phyloP scores from a whole-genome alignment of 2,329 filamentous ascomycete genomes.

The Rhynchosporium agropyri region DNA sequence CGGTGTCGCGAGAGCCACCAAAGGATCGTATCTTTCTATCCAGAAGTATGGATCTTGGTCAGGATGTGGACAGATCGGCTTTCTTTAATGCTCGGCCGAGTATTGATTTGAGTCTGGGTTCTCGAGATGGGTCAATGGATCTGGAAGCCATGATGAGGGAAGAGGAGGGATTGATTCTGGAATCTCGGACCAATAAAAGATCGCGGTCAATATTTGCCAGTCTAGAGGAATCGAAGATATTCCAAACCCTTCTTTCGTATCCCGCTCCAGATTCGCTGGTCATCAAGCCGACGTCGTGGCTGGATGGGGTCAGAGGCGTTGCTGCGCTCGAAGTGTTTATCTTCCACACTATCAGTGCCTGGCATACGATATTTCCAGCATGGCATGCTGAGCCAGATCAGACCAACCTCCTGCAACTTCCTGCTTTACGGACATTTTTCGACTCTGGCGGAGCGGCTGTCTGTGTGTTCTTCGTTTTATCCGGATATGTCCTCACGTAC shows the following conservation, averaged over 20 bases:
- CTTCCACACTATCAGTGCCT: constrained; percentile 48
- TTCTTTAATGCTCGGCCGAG: constrained; percentile 13
- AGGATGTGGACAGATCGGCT: background rate
- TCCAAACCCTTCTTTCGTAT: constrained; percentile 32
- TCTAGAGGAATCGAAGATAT: constrained; percentile 13
- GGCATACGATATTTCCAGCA: constrained; percentile 31
- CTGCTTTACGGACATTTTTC: constrained; percentile 48
- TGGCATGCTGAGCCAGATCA: constrained; percentile 42
- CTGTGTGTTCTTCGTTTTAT: constrained; percentile 53
- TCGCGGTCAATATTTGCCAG: constrained; percentile 10
- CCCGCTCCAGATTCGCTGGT: constrained; percentile 29
- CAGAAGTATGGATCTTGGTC: constrained; percentile 8
- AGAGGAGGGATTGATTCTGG: constrained; percentile 3
- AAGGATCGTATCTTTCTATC: constrained; percentile 3
- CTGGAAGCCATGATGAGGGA: constrained; percentile 11
- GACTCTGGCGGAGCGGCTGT: constrained; percentile 50
- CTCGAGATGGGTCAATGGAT: constrained; percentile 6
- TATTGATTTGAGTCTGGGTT: constrained; percentile 4
- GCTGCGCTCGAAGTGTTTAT: constrained; percentile 51
- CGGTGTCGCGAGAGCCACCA: background rate
- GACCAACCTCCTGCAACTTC: constrained; percentile 46
- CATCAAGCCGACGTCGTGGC: constrained; percentile 47
- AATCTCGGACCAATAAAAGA: constrained; percentile 1
- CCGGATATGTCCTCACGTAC: constrained; percentile 51
- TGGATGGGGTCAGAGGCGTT: constrained; percentile 52